Base-by-base conservation (phyloP, 495 filamentous ascomycete species). In the Podospora comata region DNA sequence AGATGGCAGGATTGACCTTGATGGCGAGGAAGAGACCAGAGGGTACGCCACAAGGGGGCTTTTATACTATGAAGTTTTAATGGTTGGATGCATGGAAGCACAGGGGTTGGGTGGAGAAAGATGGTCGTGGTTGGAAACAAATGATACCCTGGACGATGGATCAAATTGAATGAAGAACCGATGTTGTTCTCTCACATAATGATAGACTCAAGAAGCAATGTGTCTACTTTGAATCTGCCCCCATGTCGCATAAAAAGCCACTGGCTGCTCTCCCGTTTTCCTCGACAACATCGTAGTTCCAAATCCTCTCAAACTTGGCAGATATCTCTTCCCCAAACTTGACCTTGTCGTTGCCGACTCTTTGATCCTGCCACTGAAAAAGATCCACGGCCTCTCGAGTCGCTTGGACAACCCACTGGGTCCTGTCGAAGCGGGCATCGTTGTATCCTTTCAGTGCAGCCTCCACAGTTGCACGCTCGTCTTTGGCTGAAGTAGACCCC, bases 361-460 rank as follows among this genome's bases (percentile, higher is more conserved):
- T 68, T 9, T 65, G 48, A 13, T 79, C 66, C 32, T 72, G 64
- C 80, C 81, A 81, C 2, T 84, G 79, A 54, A 84, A 82, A 58
- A 82, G 64, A 0, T 78, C 77, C 16, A 73, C 74, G 0, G 79
- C 76, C 34, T 73, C 69, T 9, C 80, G 71, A 13, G 81, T 82
- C 7, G 71, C 64, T 1, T 70, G 64, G 0, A 82, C 72, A 3
- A 83, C 76, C 68, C 71, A 75, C 67, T 80, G 77, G 0, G 76
- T 81, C 15, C 82, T 75, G 15, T 71, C 73, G 44, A 77, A 81
- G 23, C 80, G 66, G 20, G 73, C 66, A 3, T 71, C 72, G 30
- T 80, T 79, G 61, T 82, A 85, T 13, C 71, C 68, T 16, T 62
- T 30, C n/a, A 85, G 70, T 20, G 79, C 83, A 15, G 30, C 59